These are phyloP conservation scores for Pseudotsuga menziesii DNA, from an alignment of 75 land plant species.

Conservation along the genomic window DNA sequence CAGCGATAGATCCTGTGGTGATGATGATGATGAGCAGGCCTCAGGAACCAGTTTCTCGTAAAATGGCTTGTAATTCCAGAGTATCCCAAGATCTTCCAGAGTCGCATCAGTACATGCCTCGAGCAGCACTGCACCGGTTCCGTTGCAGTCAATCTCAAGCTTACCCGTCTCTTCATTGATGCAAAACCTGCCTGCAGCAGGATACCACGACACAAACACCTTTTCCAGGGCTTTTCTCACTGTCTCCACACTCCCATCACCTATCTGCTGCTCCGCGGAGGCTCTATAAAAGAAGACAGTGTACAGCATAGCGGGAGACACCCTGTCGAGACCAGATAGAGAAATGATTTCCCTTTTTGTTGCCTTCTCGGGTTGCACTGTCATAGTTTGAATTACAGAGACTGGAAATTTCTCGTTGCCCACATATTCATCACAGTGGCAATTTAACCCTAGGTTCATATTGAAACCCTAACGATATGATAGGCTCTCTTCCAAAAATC, in stretches of 20 bases:
- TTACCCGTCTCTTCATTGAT: conserved; percentile 5
- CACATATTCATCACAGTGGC: background rate
- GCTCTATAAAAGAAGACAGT: conserved; percentile 11
- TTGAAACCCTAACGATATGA: too few relatives aligned
- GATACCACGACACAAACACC: conserved; percentile 13
- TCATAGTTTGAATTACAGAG: background rate
- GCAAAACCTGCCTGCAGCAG: conserved; percentile 11
- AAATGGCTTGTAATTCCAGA: conserved; percentile 1
- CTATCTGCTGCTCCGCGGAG: background rate
- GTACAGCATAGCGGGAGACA: conserved; percentile 2
- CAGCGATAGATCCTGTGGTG: background rate
- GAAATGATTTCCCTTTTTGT: background rate
- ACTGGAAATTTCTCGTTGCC: background rate
- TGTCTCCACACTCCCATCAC: background rate
- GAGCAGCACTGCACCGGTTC: background rate
- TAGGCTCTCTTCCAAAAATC: background rate
- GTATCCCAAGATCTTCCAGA: background rate
- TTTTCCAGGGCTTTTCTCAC: conserved; percentile 4
- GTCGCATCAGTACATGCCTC: conserved; percentile 7
- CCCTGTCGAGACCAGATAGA: conserved; percentile 6
- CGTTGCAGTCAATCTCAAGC: conserved; percentile 12
- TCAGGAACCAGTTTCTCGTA: conserved; percentile 1
- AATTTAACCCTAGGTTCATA: background rate
- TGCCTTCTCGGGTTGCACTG: background rate
- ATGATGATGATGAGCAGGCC: background rate